These are phyloP conservation scores for Thymus mandschuricus DNA, from an alignment of 257 asterid genomes.

Conservation along the genomic window DNA sequence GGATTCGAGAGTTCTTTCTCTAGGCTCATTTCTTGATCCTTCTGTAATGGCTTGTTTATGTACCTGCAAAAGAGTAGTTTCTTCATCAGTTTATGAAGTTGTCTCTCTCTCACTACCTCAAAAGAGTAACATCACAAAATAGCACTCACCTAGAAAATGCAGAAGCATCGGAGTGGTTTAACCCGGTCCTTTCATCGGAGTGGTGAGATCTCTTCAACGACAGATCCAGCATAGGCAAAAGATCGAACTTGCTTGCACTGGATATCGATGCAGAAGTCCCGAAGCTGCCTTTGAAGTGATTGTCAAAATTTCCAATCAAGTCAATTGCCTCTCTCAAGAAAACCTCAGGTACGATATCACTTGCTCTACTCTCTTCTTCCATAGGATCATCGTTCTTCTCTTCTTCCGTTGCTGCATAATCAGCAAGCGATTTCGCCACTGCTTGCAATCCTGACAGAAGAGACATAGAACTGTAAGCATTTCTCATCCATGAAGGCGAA, in stretches of 20 bases:
- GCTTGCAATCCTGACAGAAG: slow-evolving; percentile 37
- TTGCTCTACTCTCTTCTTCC: slow-evolving; percentile 26
- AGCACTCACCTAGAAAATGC: slow-evolving; percentile 83
- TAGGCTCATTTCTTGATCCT: slow-evolving; percentile 40
- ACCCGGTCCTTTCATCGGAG: slow-evolving; percentile 50
- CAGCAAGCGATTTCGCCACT: slow-evolving; percentile 27
- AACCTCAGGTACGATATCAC: slow-evolving; percentile 33
- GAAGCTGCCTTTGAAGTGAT: slow-evolving; percentile 44
- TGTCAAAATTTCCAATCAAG: slow-evolving; percentile 81
- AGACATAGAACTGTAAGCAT: slow-evolving; percentile 7
- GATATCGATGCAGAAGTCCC: slow-evolving; percentile 38
- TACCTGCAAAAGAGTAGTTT: slow-evolving; percentile 58
- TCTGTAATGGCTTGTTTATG: slow-evolving; percentile 56
- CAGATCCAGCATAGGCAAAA: slow-evolving; percentile 65
- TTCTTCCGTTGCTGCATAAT: slow-evolving; percentile 33
- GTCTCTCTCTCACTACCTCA: slow-evolving; percentile 6
- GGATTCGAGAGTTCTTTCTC: slow-evolving; percentile 42
- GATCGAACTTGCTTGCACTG: slow-evolving; percentile 52
- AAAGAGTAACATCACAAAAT: neutral
- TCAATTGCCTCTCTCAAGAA: slow-evolving; percentile 73
- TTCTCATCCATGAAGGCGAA: slow-evolving; percentile 20
- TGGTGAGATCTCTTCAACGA: slow-evolving; percentile 69
- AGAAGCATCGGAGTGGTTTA: slow-evolving; percentile 90
- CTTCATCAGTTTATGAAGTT: slow-evolving; percentile 24
- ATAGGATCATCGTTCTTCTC: slow-evolving; percentile 35